phyloP scores from a whole-genome alignment of 2,329 filamentous ascomycete species.

The Celoporthe dispersa region DNA sequence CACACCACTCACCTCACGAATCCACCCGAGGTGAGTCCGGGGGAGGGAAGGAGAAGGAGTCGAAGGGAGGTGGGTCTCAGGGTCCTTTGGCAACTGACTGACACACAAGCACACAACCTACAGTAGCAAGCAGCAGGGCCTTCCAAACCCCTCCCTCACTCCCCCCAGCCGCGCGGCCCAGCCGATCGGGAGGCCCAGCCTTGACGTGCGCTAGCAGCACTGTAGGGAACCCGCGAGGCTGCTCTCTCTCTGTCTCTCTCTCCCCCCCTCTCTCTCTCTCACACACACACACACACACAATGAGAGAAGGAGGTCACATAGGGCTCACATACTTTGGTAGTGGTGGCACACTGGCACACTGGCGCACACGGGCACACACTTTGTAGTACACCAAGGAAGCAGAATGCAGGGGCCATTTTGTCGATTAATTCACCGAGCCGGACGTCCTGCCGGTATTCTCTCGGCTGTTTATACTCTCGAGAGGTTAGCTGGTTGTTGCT shows the following conservation, averaged over 20 bases:
- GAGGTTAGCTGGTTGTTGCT: background rate
- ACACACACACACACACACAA: no score
- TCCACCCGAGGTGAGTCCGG: slow-evolving; percentile 2
- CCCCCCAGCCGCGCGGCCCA: slow-evolving; percentile 4
- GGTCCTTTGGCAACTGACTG: background rate
- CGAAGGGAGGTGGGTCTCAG: background rate
- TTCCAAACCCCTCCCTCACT: no score
- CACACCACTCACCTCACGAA: background rate
- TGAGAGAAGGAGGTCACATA: no score
- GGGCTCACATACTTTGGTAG: background rate
- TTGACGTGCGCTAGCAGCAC: background rate
- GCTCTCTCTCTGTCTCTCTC: background rate
- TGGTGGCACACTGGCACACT: background rate
- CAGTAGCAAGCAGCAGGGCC: background rate
- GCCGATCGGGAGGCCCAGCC: background rate
- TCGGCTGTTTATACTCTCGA: background rate
- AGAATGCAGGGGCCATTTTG: background rate
- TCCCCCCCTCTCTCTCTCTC: no score
- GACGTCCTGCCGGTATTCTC: background rate
- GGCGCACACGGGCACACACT: background rate
- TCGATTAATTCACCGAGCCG: background rate
- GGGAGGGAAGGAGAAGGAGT: background rate
- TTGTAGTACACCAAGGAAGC: background rate
- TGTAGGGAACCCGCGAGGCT: slow-evolving; percentile 10
- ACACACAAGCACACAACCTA: background rate